These are phyloP conservation scores for Mucor plumbeus DNA, from an alignment of 371 early-diverging fungal species.

Conservation along the genomic window DNA sequence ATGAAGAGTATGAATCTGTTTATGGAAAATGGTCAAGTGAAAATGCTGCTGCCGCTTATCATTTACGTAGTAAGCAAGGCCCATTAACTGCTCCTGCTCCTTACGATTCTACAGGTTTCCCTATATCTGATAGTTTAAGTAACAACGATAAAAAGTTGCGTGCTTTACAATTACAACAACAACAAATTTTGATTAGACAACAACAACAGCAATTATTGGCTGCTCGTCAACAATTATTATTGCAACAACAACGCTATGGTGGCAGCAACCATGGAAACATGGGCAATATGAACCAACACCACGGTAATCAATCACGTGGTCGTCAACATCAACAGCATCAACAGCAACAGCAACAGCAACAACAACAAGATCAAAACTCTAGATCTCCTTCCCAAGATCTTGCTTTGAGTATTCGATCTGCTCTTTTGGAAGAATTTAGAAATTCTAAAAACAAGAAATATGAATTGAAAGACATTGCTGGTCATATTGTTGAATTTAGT, in stretches of 20 bases:
- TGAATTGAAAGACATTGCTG: conserved; percentile 91
- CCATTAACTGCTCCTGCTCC: conserved; percentile 39
- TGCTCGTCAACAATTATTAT: conserved; percentile 51
- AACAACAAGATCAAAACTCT: background rate
- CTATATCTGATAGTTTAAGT: conserved; percentile 15
- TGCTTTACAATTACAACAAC: conserved; percentile 56
- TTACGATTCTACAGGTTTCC: conserved; percentile 29
- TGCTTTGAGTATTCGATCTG: conserved; percentile 56
- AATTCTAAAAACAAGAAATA: conserved; percentile 92
- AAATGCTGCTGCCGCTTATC: conserved; percentile 29
- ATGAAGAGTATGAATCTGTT: conserved; percentile 22
- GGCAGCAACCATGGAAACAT: background rate
- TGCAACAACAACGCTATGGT: conserved; percentile 43
- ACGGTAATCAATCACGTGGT: background rate
- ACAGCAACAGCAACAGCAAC: conserved; percentile 37
- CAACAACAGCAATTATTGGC: conserved; percentile 59
- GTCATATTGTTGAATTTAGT: conserved; percentile 94
- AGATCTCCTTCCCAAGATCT: conserved; percentile 15
- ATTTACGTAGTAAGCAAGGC: conserved; percentile 34
- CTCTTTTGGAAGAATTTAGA: conserved; percentile 91
- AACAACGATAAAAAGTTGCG: conserved; percentile 55
- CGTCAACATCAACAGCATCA: background rate
- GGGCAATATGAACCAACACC: conserved; percentile 9
- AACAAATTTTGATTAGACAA: conserved; percentile 53
- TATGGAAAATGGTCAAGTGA: conserved; percentile 23